These are phyloP conservation scores for Stemphylium lycopersici DNA, from an alignment of 2,329 filamentous ascomycete genomes.

Conservation along the genomic window DNA sequence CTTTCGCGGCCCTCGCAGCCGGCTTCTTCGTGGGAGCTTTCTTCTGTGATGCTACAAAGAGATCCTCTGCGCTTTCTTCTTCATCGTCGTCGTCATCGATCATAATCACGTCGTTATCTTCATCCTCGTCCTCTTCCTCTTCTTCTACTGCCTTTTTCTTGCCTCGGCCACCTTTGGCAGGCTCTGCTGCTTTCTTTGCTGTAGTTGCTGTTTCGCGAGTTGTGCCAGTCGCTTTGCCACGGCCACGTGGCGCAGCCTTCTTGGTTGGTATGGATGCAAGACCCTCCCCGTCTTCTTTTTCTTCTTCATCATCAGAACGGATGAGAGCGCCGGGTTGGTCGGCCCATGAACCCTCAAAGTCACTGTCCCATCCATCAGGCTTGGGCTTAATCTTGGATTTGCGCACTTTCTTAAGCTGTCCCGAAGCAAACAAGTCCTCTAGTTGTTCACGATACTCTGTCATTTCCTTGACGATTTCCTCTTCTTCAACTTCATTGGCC, in stretches of 20 bases:
- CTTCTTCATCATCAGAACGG: slow-evolving; percentile 57
- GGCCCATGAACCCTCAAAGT: slow-evolving; percentile 85
- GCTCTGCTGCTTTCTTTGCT: slow-evolving; percentile 43
- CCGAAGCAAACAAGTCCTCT: slow-evolving; percentile 73
- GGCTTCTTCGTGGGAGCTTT: slow-evolving; percentile 40
- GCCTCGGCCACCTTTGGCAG: slow-evolving; percentile 46
- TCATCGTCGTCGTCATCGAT: slow-evolving; percentile 56
- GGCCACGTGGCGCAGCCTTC: slow-evolving; percentile 53
- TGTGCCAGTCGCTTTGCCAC: slow-evolving; percentile 51
- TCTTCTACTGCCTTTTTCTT: slow-evolving; percentile 52
- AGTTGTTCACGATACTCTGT: slow-evolving; percentile 71
- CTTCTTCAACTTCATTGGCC: slow-evolving; percentile 69
- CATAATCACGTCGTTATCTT: slow-evolving; percentile 48
- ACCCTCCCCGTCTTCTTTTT: slow-evolving; percentile 49
- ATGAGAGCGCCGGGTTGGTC: slow-evolving; percentile 74
- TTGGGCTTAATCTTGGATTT: slow-evolving; percentile 71
- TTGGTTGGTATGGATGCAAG: slow-evolving; percentile 42
- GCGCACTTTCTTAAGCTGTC: slow-evolving; percentile 62
- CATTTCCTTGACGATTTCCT: slow-evolving; percentile 75
- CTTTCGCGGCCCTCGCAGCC: slow-evolving; percentile 18
- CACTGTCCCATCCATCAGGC: slow-evolving; percentile 85
- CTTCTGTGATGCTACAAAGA: slow-evolving; percentile 49
- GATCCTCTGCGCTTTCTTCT: slow-evolving; percentile 54
- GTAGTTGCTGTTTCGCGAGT: slow-evolving; percentile 37
- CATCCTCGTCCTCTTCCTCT: slow-evolving; percentile 51